Conservation (phyloP, 176 grass and related monocot species). For the Oryza punctata region DNA sequence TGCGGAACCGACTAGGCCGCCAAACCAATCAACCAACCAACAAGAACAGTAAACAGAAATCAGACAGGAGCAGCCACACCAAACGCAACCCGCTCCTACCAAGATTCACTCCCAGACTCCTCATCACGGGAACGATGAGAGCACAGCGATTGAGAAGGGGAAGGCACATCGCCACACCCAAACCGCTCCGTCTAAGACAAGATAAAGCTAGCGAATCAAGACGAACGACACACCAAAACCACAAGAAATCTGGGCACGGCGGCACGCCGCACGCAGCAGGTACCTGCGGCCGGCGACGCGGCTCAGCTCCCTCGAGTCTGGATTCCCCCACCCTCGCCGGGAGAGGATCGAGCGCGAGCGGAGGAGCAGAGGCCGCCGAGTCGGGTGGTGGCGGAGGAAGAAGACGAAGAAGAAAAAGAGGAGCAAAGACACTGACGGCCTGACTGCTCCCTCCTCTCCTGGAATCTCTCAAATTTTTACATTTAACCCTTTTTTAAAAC, state of each 20-base stretch:
- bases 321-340: neutral
- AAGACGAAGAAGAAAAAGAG: conserved; percentile 13
- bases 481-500: too few species aligned
- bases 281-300: conserved; percentile 15
- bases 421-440: conserved; percentile 40
- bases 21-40: neutral
- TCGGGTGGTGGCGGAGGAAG: conserved; percentile 23
- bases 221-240: neutral
- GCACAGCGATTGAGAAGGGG: neutral
- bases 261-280: neutral
- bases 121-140: neutral
- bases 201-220: neutral
- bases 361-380: conserved; percentile 28
- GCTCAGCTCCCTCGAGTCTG: neutral
- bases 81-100: neutral
- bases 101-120: neutral
- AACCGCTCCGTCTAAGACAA: neutral
- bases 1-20: neutral
- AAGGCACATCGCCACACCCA: neutral
- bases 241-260: neutral
- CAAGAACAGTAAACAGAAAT: neutral
- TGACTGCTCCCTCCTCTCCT: neutral
- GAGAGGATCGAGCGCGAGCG: neutral
- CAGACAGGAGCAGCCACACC: too few species aligned
- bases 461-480: too few species aligned